Percentiles rank a stretch among this genome's conserved stretches.
Evolutionary conservation across 2,329 filamentous ascomycete genomes (phyloP).

Genomic region (Zymoseptoria ardabiliae): DNA sequence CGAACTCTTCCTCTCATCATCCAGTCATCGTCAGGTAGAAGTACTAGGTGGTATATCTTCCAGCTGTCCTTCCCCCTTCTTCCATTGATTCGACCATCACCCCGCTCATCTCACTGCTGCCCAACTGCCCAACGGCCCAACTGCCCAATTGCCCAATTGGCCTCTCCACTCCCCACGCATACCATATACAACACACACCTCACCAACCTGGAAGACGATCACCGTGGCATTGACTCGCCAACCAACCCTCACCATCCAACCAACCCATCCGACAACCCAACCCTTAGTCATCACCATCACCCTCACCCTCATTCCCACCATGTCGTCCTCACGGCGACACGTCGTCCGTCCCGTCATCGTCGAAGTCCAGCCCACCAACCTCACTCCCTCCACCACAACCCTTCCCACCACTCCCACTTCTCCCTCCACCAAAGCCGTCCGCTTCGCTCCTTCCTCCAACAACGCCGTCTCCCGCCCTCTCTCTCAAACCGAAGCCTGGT

Average conservation of each 20-base stretch:
- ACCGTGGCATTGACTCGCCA: not conserved
- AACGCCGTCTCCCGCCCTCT: conserved; percentile 35
- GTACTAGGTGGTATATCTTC: not conserved
- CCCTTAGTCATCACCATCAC: conserved; percentile 6
- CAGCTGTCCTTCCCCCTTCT: not conserved
- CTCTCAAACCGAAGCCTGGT: conserved; percentile 38
- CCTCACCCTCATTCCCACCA: not conserved
- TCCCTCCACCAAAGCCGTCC: conserved; percentile 25
- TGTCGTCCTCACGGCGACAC: conserved; percentile 16
- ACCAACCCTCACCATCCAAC: not conserved
- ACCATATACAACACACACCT: not conserved
- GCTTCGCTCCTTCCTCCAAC: conserved; percentile 21
- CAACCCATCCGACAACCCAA: not conserved
- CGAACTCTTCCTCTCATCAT: not conserved
- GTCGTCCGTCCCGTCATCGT: conserved; percentile 19
- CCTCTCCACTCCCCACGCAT: not conserved
- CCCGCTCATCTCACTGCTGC: no score
- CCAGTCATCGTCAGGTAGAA: no score
- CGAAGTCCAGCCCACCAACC: conserved; percentile 20
- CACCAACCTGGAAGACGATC: not conserved
- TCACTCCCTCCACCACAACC: conserved; percentile 14
- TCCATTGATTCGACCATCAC: not conserved
- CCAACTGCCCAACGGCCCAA: not conserved
- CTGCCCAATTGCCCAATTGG: not conserved
- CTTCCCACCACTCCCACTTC: conserved; percentile 22